A percentile compares a stretch with the other conserved stretches of the same genome.
Conservation (phyloP, 805 yeast genomes). For the Candida maesae region DNA sequence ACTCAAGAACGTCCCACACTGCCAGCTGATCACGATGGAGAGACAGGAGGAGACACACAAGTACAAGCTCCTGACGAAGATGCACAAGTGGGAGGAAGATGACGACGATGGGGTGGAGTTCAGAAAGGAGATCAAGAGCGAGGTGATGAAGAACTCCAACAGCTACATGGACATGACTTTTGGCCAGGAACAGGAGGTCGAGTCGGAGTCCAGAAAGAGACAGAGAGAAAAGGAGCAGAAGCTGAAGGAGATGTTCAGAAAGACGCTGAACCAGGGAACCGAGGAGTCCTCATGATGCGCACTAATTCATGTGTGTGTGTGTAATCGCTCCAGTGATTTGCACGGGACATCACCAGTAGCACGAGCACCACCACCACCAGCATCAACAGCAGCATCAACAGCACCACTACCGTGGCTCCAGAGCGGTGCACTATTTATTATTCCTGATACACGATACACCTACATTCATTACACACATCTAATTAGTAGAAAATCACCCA, state of each 20-base stretch:
- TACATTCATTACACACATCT: no score
- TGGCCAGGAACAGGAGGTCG: conserved; percentile 10
- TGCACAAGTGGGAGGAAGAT: conserved; percentile 68
- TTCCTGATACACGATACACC: no score
- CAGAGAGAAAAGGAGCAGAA: conserved; percentile 41
- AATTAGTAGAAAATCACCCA: no score
- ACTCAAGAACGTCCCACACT: conserved; percentile 78
- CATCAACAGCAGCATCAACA: no score
- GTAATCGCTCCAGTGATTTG: no score
- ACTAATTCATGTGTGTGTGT: no score
- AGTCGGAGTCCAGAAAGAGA: conserved; percentile 11
- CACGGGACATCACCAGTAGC: no score
- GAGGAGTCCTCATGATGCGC: no score
- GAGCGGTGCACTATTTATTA: no score
- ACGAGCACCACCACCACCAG: no score
- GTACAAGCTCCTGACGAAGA: conserved; percentile 54
- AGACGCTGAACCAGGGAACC: conserved; percentile 10
- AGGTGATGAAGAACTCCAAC: conserved; percentile 23
- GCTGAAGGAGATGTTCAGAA: conserved; percentile 38
- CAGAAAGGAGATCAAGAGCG: conserved; percentile 21
- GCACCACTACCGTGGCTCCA: no score
- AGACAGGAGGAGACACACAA: conserved; percentile 43
- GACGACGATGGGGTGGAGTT: conserved; percentile 29
- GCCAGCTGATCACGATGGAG: conserved; percentile 79
- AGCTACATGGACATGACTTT: conserved; percentile 22